Percentiles rank a stretch among this genome's conserved stretches.
Evolutionary conservation across 1,139 yeast genomes (phyloP).

Genomic region (Hansenula anomala): DNA sequence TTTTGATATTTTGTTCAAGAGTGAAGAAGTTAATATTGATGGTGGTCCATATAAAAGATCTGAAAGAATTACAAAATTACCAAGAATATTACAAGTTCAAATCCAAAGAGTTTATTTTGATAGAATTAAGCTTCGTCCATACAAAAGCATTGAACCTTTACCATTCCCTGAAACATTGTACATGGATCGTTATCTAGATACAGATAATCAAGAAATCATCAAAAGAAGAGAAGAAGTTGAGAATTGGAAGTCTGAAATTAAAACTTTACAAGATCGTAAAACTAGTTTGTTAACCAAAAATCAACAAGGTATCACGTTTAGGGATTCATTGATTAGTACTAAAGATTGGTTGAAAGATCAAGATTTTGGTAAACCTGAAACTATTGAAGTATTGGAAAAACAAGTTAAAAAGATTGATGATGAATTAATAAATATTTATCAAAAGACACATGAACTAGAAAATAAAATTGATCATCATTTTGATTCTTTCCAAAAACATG

Average conservation of each 20-base stretch:
- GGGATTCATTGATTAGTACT: conserved; percentile 51
- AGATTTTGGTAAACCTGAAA: conserved; percentile 30
- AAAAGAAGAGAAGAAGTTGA: conserved; percentile 54
- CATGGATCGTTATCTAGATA: conserved; percentile 83
- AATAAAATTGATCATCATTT: conserved; percentile 53
- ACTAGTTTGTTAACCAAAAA: conserved; percentile 38
- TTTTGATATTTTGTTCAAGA: conserved; percentile 72
- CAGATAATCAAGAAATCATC: conserved; percentile 51
- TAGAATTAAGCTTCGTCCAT: conserved; percentile 64
- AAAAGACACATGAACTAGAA: conserved; percentile 38
- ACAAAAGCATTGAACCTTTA: conserved; percentile 77
- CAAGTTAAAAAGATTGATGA: conserved; percentile 34
- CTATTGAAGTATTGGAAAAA: conserved; percentile 25
- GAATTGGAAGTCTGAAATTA: conserved; percentile 57
- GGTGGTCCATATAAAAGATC: conserved; percentile 75
- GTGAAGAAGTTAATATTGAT: conserved; percentile 61
- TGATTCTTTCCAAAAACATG: conserved; percentile 52
- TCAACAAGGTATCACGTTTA: conserved; percentile 40
- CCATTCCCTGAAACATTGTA: conserved; percentile 75
- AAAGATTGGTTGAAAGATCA: conserved; percentile 45
- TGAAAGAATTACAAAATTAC: conserved; percentile 65
- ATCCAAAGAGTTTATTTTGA: conserved; percentile 93
- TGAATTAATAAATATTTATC: conserved; percentile 34
- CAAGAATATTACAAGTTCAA: conserved; percentile 83
- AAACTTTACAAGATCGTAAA: conserved; percentile 38